Conservation (phyloP, 441 rosid genomes). For the Rhodomyrtus psidioides region DNA sequence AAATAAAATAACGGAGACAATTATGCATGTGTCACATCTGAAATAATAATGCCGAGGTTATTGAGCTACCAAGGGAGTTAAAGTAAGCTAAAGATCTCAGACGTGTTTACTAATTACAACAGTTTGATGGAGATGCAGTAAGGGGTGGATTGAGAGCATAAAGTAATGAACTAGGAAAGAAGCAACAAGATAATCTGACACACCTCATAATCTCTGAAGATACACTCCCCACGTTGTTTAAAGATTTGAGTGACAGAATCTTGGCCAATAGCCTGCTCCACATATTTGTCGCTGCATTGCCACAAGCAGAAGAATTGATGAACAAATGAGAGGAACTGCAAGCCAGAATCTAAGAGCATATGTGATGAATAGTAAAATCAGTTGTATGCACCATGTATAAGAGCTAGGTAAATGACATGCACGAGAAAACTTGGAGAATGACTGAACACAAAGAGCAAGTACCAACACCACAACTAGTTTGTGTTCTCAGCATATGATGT, state of each 20-base stretch:
- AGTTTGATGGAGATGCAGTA: neutral
- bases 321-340: neutral
- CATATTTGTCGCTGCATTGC: constrained; percentile 22
- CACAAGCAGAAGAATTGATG: neutral
- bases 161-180: neutral
- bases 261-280: constrained; percentile 28
- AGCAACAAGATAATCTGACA: neutral
- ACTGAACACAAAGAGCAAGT: neutral
- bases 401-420: neutral
- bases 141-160: neutral
- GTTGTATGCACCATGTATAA: neutral
- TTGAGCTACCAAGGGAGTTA: neutral
- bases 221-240: constrained; percentile 22
- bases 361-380: neutral
- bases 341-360: neutral
- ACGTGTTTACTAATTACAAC: neutral
- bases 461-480: neutral
- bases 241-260: constrained; percentile 31
- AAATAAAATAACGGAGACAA: neutral
- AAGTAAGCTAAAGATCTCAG: neutral
- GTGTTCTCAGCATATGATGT: neutral
- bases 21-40: neutral
- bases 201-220: constrained; percentile 46
- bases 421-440: neutral
- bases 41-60: neutral